A percentile compares a stretch with the other conserved stretches of the same genome.
phyloP scores from a whole-genome alignment of 192 early-diverging fungal genomes.

The Umbelopsis sp. region DNA sequence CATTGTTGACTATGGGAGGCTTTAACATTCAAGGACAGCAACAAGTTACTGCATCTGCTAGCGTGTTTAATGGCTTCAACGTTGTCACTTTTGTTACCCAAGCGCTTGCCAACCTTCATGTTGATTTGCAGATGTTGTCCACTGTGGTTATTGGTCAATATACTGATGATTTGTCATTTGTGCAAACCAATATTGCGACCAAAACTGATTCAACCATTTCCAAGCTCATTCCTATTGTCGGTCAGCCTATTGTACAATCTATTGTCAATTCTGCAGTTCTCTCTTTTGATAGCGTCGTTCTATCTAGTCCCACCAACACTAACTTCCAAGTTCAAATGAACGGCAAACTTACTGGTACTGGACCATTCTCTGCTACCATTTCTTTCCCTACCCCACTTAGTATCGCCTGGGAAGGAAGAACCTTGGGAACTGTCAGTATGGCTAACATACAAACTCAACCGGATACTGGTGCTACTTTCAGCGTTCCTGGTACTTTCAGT shows the following conservation, averaged over 20 bases:
- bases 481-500: conserved; percentile 40
- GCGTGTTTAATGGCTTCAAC: conserved; percentile 52
- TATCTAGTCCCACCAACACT: conserved; percentile 42
- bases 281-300: conserved; percentile 37
- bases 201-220: conserved; percentile 47
- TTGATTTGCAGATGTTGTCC: conserved; percentile 48
- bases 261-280: conserved; percentile 45
- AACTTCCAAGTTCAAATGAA: conserved; percentile 46
- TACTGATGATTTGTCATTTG: conserved; percentile 39
- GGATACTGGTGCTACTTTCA: conserved; percentile 49
- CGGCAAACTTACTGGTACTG: conserved; percentile 48
- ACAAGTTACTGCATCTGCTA: conserved; percentile 21
- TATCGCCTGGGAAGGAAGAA: conserved; percentile 39
- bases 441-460: conserved; percentile 41
- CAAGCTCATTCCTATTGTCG: conserved; percentile 53
- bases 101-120: conserved; percentile 50
- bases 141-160: conserved; percentile 54
- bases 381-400: conserved; percentile 42
- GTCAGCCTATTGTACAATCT: conserved; percentile 55
- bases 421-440: conserved; percentile 50
- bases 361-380: conserved; percentile 51
- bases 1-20: conserved; percentile 46
- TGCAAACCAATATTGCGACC: conserved; percentile 45
- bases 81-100: conserved; percentile 43
- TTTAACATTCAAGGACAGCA: conserved; percentile 38